Evolutionary conservation across 2,329 filamentous ascomycete genomes (phyloP).

Genomic region (Penicillium sp.): DNA sequence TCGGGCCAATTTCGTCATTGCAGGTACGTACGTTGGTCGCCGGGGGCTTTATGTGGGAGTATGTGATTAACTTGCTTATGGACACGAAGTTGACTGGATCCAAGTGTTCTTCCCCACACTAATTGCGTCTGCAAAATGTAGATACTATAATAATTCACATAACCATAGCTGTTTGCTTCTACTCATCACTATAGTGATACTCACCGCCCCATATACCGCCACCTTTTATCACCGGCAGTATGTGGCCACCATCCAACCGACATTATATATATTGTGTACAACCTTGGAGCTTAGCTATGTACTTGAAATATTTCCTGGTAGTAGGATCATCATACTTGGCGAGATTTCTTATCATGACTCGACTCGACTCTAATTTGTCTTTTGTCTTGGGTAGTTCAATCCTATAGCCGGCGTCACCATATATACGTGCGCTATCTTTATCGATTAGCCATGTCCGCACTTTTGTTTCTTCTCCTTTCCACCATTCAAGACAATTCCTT

Average conservation of each 20-base stretch:
- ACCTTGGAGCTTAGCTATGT: not conserved
- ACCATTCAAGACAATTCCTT: constrained; percentile 7
- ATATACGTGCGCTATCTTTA: not conserved
- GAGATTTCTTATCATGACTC: not conserved
- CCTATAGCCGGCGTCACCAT: no score
- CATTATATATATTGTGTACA: not conserved
- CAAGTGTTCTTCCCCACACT: not conserved
- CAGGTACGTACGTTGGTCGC: constrained; percentile 23
- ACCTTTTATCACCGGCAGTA: not conserved
- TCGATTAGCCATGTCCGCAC: not conserved
- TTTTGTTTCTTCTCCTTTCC: constrained; percentile 5
- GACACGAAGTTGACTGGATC: constrained; percentile 6
- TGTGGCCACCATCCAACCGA: not conserved
- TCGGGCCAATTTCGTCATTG: constrained; percentile 22
- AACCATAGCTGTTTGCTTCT: not conserved
- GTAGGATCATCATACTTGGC: not conserved
- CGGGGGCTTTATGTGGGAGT: constrained; percentile 20
- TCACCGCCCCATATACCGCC: not conserved
- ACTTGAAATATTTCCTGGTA: not conserved
- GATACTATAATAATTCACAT: constrained; percentile 3
- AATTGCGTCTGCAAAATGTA: constrained; percentile 1
- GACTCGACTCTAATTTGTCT: not conserved
- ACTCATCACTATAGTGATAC: no score
- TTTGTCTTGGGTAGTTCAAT: no score
- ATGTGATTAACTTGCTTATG: constrained; percentile 21